These are phyloP conservation scores for Barnettozyma sucrosica DNA, from an alignment of 805 yeast genomes.

Conservation along the genomic window DNA sequence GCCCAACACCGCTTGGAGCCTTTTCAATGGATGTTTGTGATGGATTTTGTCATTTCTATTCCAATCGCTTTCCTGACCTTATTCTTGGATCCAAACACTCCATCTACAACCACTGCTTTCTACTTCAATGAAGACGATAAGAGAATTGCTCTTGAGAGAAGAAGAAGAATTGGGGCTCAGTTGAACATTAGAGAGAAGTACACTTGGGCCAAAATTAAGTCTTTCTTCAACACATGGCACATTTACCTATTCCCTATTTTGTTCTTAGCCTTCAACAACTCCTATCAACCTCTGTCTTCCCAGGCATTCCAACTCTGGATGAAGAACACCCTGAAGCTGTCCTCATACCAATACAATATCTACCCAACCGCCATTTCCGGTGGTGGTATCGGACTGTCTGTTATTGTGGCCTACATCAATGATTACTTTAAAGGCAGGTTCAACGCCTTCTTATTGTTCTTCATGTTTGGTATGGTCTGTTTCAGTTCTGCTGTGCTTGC, in stretches of 20 bases:
- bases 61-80: constrained; percentile 40
- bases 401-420: constrained; percentile 32
- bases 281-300: constrained; percentile 28
- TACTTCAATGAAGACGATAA: constrained; percentile 38
- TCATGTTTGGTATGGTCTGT: constrained; percentile 35
- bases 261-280: constrained; percentile 15
- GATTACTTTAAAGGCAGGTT: constrained; percentile 32
- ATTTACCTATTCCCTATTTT: constrained; percentile 35
- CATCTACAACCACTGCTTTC: constrained; percentile 39
- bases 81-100: constrained; percentile 41
- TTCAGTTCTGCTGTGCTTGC: constrained; percentile 40
- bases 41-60: constrained; percentile 38
- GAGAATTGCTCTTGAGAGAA: constrained; percentile 41
- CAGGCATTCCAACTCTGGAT: constrained; percentile 44
- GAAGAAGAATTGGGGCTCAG: constrained; percentile 36
- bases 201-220: constrained; percentile 34
- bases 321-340: constrained; percentile 30
- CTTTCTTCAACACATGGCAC: constrained; percentile 45
- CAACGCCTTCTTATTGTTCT: constrained; percentile 33
- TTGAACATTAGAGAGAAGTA: constrained; percentile 37
- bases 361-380: constrained; percentile 37
- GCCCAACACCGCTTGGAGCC: constrained; percentile 26
- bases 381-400: constrained; percentile 33
- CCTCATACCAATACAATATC: constrained; percentile 32
- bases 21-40: constrained; percentile 42